Conservation (phyloP, 768 basidiomycete genomes). For the Botryobasidium botryosum region DNA sequence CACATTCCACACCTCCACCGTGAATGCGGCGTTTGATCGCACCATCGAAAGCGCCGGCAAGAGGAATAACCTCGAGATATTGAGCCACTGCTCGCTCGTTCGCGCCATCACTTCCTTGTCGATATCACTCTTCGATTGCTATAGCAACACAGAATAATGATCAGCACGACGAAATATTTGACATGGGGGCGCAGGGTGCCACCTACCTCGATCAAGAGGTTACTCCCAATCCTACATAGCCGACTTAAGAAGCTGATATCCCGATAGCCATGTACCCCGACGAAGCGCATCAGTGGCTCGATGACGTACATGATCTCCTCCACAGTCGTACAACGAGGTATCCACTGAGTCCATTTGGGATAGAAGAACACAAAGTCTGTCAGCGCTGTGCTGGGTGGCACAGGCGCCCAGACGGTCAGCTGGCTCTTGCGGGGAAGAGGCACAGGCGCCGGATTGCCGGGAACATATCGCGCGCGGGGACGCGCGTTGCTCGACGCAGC, state of each 20-base stretch:
- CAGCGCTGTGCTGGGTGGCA: constrained; percentile 56
- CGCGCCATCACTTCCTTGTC: constrained; percentile 12
- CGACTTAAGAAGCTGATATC: constrained; percentile 64
- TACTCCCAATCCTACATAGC: constrained; percentile 56
- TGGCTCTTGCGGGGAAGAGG: constrained; percentile 37
- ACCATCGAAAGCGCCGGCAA: constrained; percentile 79
- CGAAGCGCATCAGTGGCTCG: constrained; percentile 62
- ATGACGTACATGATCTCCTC: constrained; percentile 62
- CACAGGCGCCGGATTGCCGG: constrained; percentile 34
- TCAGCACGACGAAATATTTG: background rate
- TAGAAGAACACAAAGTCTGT: constrained; percentile 85
- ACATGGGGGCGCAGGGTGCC: too few relatives aligned
- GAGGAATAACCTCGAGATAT: constrained; percentile 58
- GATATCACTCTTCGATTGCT: background rate
- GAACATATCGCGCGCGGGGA: constrained; percentile 46
- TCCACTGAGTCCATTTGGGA: constrained; percentile 57
- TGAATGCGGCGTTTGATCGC: constrained; percentile 71
- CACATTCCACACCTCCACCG: constrained; percentile 85
- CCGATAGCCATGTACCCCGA: constrained; percentile 67
- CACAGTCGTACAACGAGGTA: constrained; percentile 44
- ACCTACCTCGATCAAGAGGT: constrained; percentile 27
- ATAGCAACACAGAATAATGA: background rate
- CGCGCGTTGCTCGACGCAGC: constrained; percentile 39
- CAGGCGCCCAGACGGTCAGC: constrained; percentile 63
- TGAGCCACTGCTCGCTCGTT: constrained; percentile 57